Conservation (phyloP, 495 filamentous ascomycete genomes). For the Penicillium ochrochloron region DNA sequence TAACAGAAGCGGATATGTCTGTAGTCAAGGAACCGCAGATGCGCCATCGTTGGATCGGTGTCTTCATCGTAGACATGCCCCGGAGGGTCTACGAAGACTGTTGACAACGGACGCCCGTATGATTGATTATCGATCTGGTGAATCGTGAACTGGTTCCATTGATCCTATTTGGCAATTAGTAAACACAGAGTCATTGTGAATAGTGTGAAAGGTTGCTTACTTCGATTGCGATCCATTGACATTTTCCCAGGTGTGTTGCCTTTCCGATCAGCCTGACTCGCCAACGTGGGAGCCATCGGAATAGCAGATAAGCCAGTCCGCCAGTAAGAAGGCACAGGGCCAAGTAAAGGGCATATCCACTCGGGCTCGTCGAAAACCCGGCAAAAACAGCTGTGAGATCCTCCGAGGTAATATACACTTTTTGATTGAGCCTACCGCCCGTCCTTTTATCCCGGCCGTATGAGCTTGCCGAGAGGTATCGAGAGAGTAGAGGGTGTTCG, state of each 20-base stretch:
- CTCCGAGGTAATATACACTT: slow-evolving; percentile 89
- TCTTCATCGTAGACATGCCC: slow-evolving; percentile 73
- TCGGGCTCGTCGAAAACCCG: slow-evolving; percentile 76
- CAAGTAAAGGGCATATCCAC: slow-evolving; percentile 71
- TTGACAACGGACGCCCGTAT: slow-evolving; percentile 83
- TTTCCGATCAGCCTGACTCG: slow-evolving; percentile 75
- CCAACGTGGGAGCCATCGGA: slow-evolving; percentile 91
- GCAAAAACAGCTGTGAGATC: slow-evolving; percentile 92
- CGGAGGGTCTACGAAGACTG: slow-evolving; percentile 74
- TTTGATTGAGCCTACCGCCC: slow-evolving; percentile 72
- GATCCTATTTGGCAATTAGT: slow-evolving; percentile 59
- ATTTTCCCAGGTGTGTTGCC: slow-evolving; percentile 67
- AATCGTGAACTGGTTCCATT: slow-evolving; percentile 89
- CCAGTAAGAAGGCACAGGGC: slow-evolving; percentile 69
- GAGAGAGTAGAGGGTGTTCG: slow-evolving; percentile 74
- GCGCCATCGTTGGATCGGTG: slow-evolving; percentile 74
- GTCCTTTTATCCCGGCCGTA: slow-evolving; percentile 60
- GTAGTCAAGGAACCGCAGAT: slow-evolving; percentile 81
- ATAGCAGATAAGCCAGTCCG: slow-evolving; percentile 79
- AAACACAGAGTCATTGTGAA: not conserved
- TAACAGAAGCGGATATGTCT: slow-evolving; percentile 93
- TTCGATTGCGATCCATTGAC: slow-evolving; percentile 91
- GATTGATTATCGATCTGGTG: slow-evolving; percentile 64
- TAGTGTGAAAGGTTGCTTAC: slow-evolving; percentile 36
- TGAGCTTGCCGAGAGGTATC: slow-evolving; percentile 59